Evolutionary conservation across 129 eudicot species (phyloP), one percentile per base, ranked within the genome.

Genomic region (Arctium lappa): DNA sequence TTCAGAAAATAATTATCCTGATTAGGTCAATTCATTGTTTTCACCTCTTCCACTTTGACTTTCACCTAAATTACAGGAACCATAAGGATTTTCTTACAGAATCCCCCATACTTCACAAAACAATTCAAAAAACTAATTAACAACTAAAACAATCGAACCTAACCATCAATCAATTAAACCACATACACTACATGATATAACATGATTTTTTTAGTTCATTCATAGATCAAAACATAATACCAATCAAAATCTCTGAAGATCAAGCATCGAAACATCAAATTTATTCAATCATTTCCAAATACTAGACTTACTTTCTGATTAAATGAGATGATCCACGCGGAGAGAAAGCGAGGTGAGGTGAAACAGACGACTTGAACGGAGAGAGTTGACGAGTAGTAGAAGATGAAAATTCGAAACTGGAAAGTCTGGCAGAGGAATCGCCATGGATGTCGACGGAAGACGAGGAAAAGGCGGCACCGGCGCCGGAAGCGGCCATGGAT

Each of bases 41-140:
- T 81, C 85, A 81, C 48, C 74, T 81, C 74, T 73, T 38, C n/a
- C 79, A 81, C 44, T 27, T 81, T 73, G 73, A 81, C 33, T 56
- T 37, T 73, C 27, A 6, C 62, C 60, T 56, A 63, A 65, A 60
- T 6, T 36, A 81, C 32, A 81, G 39, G 39, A 53, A 72, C 4
- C n/a, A 15, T n/a, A 73, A 8, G 32, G 77, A 39, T 18, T 73
- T 73, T 22, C n/a, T 73, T 29, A 0, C 27, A 72, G 18, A 34
- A 63, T 2, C 70, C 10, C 10, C 70, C 56, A 1, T 39, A 10
- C 36, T 73, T 73, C 6, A 22, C 30, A 40, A 30, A 73, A 16
- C 50, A 72, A 72, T n/a, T 40, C 56, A 46, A 81, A 73, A 38
- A 73, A 18, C 39, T 53, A 29, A 30, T 60, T 62, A n/a, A 73